These are phyloP conservation scores for Elongisporangium undulatum DNA, from an alignment of 352 stramenopile genomes.

Conservation along the genomic window DNA sequence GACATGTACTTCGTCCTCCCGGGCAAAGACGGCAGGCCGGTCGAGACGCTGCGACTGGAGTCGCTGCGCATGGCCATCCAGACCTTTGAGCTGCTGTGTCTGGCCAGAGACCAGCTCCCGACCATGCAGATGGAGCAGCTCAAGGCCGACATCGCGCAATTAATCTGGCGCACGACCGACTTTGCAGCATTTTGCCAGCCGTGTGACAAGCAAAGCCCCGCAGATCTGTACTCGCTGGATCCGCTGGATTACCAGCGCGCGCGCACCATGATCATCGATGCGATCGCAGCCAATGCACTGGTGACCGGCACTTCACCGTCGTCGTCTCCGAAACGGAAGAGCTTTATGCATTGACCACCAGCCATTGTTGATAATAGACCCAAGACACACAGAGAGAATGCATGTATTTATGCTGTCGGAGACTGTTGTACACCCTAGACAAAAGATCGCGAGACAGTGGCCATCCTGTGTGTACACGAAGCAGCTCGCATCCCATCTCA, in stretches of 20 bases:
- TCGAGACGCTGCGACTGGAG: conserved; percentile 72
- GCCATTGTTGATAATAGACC: not conserved
- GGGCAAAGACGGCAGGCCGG: conserved; percentile 45
- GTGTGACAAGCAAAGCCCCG: conserved; percentile 13
- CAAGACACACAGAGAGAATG: no score
- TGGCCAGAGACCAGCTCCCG: conserved; percentile 35
- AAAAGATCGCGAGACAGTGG: not conserved
- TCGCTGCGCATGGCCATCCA: conserved; percentile 64
- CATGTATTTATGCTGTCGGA: not conserved
- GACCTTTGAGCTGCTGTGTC: conserved; percentile 51
- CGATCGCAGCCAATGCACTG: conserved; percentile 25
- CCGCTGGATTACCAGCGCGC: conserved; percentile 61
- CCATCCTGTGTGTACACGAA: not conserved
- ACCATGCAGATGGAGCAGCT: conserved; percentile 46
- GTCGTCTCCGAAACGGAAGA: not conserved
- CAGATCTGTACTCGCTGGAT: conserved; percentile 72
- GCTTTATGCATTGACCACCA: not conserved
- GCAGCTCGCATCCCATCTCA: not conserved
- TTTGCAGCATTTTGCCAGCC: conserved; percentile 41
- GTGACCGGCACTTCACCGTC: conserved; percentile 1
- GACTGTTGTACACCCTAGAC: no score
- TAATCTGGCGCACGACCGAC: conserved; percentile 57
- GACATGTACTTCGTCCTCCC: conserved; percentile 86
- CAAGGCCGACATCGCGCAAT: conserved; percentile 39
- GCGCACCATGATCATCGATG: conserved; percentile 55